A percentile compares a stretch with the other conserved stretches of the same genome.
phyloP scores from a whole-genome alignment of 768 basidiomycete species.

The Mrakia hoshinonis region DNA sequence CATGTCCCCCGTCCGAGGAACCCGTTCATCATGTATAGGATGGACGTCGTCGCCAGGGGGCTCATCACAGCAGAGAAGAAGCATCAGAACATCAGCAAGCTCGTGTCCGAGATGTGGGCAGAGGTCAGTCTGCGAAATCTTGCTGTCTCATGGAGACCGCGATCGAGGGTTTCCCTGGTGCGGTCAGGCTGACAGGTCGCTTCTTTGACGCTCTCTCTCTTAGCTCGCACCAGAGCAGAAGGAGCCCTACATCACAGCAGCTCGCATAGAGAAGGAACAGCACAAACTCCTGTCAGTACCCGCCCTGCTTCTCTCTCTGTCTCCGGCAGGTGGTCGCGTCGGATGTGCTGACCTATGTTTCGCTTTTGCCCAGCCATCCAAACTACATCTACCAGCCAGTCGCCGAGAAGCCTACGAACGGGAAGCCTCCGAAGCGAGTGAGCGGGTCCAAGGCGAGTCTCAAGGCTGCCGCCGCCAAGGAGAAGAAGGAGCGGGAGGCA shows the following conservation, averaged over 20 bases:
- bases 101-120: slow-evolving; percentile 33
- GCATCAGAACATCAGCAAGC: slow-evolving; percentile 42
- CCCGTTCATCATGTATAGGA: slow-evolving; percentile 42
- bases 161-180: too few species aligned
- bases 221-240: slow-evolving; percentile 38
- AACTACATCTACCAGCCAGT: slow-evolving; percentile 41
- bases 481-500: background rate
- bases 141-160: background rate
- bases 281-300: slow-evolving; percentile 36
- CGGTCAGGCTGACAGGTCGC: background rate
- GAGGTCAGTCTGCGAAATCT: background rate
- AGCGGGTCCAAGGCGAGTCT: slow-evolving; percentile 15
- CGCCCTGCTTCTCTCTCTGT: background rate
- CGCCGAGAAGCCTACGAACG: background rate
- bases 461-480: background rate
- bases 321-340: background rate
- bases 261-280: slow-evolving; percentile 40
- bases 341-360: background rate
- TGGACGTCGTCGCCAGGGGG: slow-evolving; percentile 37
- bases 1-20: slow-evolving; percentile 42
- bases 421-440: background rate
- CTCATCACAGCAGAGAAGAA: slow-evolving; percentile 36
- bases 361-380: slow-evolving; percentile 34
- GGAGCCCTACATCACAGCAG: slow-evolving; percentile 38
- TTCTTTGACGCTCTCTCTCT: background rate